Evolutionary conservation across 129 eudicot species (phyloP).

Genomic region (Gnaphalium uliginosum): DNA sequence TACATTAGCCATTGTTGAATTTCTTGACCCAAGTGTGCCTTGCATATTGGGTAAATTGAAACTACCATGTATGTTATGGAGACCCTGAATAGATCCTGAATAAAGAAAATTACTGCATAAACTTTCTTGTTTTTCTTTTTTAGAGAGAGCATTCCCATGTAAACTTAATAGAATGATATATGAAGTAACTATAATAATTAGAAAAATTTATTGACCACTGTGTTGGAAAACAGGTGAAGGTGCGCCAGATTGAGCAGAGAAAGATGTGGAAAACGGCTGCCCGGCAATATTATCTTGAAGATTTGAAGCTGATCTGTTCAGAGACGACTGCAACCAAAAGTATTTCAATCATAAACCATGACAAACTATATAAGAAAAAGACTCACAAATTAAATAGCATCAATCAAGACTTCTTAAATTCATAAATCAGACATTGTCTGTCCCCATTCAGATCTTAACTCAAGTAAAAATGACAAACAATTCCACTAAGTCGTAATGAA

Average conservation of each 20-base stretch:
- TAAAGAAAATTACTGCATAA: background rate
- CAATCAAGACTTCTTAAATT: background rate
- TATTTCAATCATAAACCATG: background rate
- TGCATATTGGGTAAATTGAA: slow-evolving; percentile 75
- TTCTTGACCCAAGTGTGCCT: slow-evolving; percentile 85
- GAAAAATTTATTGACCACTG: slow-evolving; percentile 49
- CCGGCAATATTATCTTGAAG: slow-evolving; percentile 74
- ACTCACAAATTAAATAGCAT: background rate
- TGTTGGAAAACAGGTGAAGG: slow-evolving; percentile 82
- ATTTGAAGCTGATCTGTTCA: slow-evolving; percentile 80
- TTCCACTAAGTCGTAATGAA: background rate
- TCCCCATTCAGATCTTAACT: background rate
- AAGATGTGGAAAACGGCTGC: slow-evolving; percentile 64
- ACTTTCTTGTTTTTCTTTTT: background rate
- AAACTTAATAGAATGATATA: slow-evolving; percentile 2
- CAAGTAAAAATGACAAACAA: background rate
- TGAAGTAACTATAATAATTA: background rate
- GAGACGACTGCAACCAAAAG: slow-evolving; percentile 64
- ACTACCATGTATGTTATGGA: slow-evolving; percentile 76
- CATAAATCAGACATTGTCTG: background rate
- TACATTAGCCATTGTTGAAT: slow-evolving; percentile 57
- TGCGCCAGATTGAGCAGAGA: slow-evolving; percentile 88
- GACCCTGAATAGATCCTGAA: slow-evolving; percentile 79
- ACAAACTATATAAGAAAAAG: background rate
- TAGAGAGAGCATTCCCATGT: background rate